Evolutionary conservation across 371 early-diverging fungal species (phyloP).

Genomic region (Mucor plumbeus): DNA sequence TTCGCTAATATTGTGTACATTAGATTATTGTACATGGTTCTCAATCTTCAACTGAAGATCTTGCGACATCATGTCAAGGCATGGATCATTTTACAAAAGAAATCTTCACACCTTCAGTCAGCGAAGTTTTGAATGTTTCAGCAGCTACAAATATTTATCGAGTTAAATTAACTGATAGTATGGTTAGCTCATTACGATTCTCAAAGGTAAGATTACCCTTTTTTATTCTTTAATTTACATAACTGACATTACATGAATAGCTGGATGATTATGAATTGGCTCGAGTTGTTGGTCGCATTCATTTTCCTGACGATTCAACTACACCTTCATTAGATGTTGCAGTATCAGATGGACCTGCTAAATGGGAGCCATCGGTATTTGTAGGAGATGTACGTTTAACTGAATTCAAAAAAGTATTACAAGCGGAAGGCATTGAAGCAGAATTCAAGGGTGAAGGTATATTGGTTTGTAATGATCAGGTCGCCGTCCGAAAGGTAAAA

Average conservation of each 20-base stretch:
- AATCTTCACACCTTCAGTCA: conserved; percentile 78
- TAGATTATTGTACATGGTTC: conserved; percentile 88
- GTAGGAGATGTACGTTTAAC: conserved; percentile 89
- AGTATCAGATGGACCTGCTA: conserved; percentile 40
- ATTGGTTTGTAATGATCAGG: conserved; percentile 81
- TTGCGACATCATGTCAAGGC: conserved; percentile 62
- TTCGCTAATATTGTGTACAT: neutral
- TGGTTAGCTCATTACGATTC: conserved; percentile 79
- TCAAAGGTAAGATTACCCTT: conserved; percentile 56
- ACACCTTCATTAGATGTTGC: conserved; percentile 82
- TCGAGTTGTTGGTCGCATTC: conserved; percentile 75
- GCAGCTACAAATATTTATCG: conserved; percentile 86
- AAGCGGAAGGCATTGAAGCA: conserved; percentile 76
- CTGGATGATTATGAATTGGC: conserved; percentile 80
- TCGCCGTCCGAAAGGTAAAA: conserved; percentile 71
- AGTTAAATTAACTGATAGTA: conserved; percentile 83
- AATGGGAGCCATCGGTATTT: conserved; percentile 71
- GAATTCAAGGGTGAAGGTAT: conserved; percentile 86
- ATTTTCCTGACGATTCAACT: conserved; percentile 67
- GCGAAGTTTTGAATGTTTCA: conserved; percentile 87
- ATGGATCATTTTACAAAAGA: conserved; percentile 78
- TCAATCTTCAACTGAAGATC: conserved; percentile 64
- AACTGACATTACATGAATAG: conserved; percentile 24
- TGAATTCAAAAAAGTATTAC: conserved; percentile 76
- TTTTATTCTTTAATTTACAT: too few relatives aligned